phyloP scores from a whole-genome alignment of 2,329 filamentous ascomycete genomes.

The Arachnopeziza araneosa region DNA sequence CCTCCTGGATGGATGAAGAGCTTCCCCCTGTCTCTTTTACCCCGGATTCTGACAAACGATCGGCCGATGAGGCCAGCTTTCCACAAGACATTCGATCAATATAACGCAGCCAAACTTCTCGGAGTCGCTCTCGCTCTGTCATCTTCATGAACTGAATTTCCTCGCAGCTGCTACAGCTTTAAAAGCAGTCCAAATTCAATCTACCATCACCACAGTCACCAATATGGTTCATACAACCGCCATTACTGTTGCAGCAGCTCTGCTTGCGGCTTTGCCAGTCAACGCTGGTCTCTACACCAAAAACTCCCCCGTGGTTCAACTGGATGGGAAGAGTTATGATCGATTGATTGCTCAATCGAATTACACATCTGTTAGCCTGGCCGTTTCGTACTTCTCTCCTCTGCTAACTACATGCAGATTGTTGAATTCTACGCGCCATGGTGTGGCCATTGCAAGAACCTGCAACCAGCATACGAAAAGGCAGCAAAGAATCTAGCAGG shows the following conservation, averaged over 20 bases:
- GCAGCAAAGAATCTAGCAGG: slow-evolving; percentile 85
- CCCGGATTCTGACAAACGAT: slow-evolving; percentile 19
- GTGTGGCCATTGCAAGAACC: slow-evolving; percentile 95
- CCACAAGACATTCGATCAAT: not conserved
- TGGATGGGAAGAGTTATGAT: slow-evolving; percentile 75
- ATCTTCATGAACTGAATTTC: slow-evolving; percentile 16
- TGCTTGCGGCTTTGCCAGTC: slow-evolving; percentile 60
- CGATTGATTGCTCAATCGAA: slow-evolving; percentile 82
- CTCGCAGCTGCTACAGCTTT: slow-evolving; percentile 23
- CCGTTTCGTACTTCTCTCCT: slow-evolving; percentile 3
- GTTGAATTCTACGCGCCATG: slow-evolving; percentile 93
- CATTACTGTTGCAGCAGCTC: slow-evolving; percentile 48
- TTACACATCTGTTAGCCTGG: slow-evolving; percentile 70
- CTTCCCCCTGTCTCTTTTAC: slow-evolving; percentile 6
- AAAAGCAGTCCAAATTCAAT: slow-evolving; percentile 10
- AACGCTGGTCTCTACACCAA: slow-evolving; percentile 76
- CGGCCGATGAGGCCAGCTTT: slow-evolving; percentile 21
- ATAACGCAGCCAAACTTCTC: slow-evolving; percentile 1
- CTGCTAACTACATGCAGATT: slow-evolving; percentile 38
- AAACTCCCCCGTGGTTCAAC: slow-evolving; percentile 78
- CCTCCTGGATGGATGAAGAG: not conserved
- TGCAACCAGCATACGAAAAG: slow-evolving; percentile 94
- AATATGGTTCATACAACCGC: slow-evolving; percentile 50
- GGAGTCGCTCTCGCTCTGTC: not conserved
- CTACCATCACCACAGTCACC: not conserved